Evolutionary conservation across 106 monocot genomes (phyloP).

Genomic region (Dactylorhiza incarnata): DNA sequence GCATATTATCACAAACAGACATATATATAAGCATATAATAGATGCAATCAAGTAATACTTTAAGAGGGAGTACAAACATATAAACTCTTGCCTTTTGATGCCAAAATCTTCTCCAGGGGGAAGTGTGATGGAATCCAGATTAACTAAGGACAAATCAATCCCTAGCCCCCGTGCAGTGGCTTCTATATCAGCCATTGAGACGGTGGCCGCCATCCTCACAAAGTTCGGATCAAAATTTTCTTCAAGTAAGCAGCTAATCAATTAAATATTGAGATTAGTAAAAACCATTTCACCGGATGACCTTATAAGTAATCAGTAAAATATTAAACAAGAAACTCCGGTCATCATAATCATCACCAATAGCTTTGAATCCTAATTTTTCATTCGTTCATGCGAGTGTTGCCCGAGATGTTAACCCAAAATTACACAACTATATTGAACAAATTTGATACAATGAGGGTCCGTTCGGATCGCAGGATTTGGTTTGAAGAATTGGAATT

Average conservation of each 20-base stretch:
- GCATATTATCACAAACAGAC: not conserved
- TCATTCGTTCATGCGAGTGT: no score
- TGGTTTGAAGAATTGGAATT: no score
- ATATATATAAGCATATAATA: not conserved
- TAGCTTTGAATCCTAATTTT: no score
- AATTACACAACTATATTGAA: no score
- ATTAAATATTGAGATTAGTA: not conserved
- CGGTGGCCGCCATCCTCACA: constrained; percentile 2
- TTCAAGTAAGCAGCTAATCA: constrained; percentile 1
- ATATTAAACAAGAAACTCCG: not conserved
- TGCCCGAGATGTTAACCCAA: no score
- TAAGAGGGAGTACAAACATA: not conserved
- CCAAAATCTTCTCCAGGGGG: constrained; percentile 26
- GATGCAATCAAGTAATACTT: not conserved
- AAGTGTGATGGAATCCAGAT: constrained; percentile 14
- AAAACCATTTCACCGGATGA: not conserved
- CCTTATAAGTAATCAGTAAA: not conserved
- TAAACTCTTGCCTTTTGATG: constrained; percentile 15
- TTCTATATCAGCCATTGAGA: constrained; percentile 17
- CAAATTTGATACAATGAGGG: no score
- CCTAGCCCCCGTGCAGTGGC: constrained; percentile 6
- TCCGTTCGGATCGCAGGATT: no score
- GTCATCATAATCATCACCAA: no score
- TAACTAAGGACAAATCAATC: constrained; percentile 14
- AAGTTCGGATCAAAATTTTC: not conserved